Evolutionary conservation across 2,329 filamentous ascomycete genomes (phyloP).

Genomic region (Paecilomyces variotii): DNA sequence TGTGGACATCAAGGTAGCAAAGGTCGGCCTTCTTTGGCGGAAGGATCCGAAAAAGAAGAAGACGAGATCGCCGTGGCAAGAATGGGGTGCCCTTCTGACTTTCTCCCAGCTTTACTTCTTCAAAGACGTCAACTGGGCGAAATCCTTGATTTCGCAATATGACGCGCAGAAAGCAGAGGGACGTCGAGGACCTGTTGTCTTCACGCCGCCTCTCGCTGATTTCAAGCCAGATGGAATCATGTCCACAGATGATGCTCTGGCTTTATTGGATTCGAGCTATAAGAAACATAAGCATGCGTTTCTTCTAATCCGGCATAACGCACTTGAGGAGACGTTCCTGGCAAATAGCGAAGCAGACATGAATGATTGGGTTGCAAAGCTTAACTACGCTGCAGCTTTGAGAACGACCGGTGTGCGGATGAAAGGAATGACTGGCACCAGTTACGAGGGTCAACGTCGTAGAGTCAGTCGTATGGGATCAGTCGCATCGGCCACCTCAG

Average conservation of each 20-base stretch:
- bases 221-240: slow-evolving; percentile 93
- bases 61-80: slow-evolving; percentile 91
- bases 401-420: slow-evolving; percentile 85
- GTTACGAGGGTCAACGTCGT: slow-evolving; percentile 68
- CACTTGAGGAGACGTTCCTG: slow-evolving; percentile 81
- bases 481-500: slow-evolving; percentile 45
- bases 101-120: slow-evolving; percentile 98
- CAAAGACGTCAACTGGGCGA: slow-evolving; percentile 86
- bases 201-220: slow-evolving; percentile 79
- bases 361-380: slow-evolving; percentile 92
- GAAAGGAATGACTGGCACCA: slow-evolving; percentile 74
- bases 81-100: slow-evolving; percentile 95
- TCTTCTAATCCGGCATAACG: slow-evolving; percentile 76
- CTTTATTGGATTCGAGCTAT: slow-evolving; percentile 76
- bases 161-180: slow-evolving; percentile 73
- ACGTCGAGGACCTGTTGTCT: slow-evolving; percentile 69
- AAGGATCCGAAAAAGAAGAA: slow-evolving; percentile 93
- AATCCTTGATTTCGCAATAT: slow-evolving; percentile 80
- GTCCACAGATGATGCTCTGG: slow-evolving; percentile 88
- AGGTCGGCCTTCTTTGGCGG: slow-evolving; percentile 88
- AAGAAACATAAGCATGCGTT: slow-evolving; percentile 94
- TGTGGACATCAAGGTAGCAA: slow-evolving; percentile 95
- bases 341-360: slow-evolving; percentile 85
- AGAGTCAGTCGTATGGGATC: slow-evolving; percentile 59
- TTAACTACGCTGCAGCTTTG: slow-evolving; percentile 95